phyloP scores from a whole-genome alignment of 208 protist species.

The Trypanosoma lewisi region DNA sequence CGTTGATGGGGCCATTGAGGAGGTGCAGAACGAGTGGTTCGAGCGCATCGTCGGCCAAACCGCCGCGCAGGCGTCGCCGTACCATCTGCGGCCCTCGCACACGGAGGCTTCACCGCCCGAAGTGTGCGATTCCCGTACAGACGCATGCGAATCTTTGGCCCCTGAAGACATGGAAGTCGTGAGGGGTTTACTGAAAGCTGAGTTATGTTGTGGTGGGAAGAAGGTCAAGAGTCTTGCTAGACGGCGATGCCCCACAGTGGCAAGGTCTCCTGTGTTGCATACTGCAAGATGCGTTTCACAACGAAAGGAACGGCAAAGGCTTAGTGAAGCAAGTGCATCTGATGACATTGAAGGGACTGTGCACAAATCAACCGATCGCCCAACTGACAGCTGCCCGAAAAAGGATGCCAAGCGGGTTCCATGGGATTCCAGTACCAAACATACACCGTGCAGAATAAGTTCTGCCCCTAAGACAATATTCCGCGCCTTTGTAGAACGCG shows the following conservation, averaged over 20 bases:
- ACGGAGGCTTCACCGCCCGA: background rate
- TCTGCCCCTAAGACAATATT: background rate
- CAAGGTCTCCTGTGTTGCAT: background rate
- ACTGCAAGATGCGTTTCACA: background rate
- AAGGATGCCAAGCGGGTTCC: background rate
- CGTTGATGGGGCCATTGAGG: constrained; percentile 16
- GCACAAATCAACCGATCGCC: background rate
- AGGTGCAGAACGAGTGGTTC: constrained; percentile 26
- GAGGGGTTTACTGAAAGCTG: constrained; percentile 4
- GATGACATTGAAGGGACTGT: background rate
- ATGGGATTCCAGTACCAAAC: background rate
- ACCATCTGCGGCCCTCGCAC: background rate
- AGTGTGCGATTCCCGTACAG: background rate
- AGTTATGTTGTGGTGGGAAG: background rate
- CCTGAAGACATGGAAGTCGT: constrained; percentile 13
- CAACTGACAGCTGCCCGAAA: background rate
- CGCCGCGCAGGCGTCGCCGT: constrained; percentile 1
- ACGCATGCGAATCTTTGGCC: background rate
- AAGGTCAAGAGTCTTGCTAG: background rate
- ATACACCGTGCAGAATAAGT: background rate
- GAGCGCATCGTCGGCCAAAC: constrained; percentile 14
- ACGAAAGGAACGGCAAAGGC: background rate
- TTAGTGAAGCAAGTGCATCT: background rate
- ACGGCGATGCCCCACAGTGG: background rate
- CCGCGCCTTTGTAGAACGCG: constrained; percentile 26